Conservation (phyloP, 164 flowering plant species). For the Umbilicus rupestris region DNA sequence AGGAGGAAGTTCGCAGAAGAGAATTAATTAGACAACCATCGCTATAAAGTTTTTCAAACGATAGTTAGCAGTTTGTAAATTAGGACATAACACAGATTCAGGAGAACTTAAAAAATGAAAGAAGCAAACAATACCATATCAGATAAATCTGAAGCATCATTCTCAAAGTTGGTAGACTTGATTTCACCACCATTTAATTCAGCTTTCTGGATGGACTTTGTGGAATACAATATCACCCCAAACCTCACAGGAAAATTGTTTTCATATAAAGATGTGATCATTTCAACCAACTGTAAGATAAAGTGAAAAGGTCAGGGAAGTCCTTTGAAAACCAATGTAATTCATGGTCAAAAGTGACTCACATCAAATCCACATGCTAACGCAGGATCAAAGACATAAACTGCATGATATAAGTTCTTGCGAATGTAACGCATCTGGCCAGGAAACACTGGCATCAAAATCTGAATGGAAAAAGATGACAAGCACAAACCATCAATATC, state of each 20-base stretch:
- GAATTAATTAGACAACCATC: neutral
- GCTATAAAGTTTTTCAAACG: neutral
- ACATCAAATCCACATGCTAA: conserved; percentile 82
- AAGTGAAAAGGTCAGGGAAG: conserved; percentile 2
- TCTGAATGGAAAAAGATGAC: conserved; percentile 25
- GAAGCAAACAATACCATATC: conserved; percentile 48
- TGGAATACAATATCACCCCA: conserved; percentile 77
- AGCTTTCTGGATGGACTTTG: conserved; percentile 40
- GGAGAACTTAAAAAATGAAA: neutral
- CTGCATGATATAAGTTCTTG: conserved; percentile 90
- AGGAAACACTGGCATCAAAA: conserved; percentile 95
- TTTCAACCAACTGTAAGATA: conserved; percentile 57
- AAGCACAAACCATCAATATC: neutral
- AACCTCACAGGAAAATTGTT: conserved; percentile 83
- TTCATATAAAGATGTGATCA: conserved; percentile 59
- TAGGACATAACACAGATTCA: neutral
- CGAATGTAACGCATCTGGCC: conserved; percentile 93
- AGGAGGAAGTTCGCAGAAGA: conserved; percentile 5
- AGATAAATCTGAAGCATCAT: conserved; percentile 46
- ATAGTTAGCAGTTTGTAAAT: neutral
- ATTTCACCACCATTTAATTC: conserved; percentile 48
- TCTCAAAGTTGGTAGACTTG: conserved; percentile 18
- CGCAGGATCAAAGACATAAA: conserved; percentile 84
- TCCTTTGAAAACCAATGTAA: neutral
- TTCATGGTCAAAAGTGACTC: conserved; percentile 17